Base-by-base conservation (phyloP, 768 basidiomycete genomes). In the Boletus subcaerulescens region DNA sequence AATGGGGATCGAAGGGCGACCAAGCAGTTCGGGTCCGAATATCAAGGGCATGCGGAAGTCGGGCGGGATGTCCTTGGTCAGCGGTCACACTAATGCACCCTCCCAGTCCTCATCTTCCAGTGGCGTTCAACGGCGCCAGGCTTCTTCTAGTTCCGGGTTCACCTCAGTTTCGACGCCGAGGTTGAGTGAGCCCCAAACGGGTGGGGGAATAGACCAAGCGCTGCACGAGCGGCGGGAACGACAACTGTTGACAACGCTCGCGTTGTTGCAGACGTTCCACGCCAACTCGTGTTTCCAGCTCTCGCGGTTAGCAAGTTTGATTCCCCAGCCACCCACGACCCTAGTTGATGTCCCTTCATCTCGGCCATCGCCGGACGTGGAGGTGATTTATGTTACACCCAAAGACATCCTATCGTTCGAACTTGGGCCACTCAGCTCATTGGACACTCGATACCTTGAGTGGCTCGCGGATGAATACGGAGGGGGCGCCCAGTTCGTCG, bases 361-460 rank as follows among this genome's bases (percentile, higher is more conserved):
- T 0, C 35, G 26, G 11, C 38, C 38, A 15, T 18, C 48, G 24
- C 29, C 63, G 2, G 64, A 71, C 13, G 49, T 22, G n/a, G 64
- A 68, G 12, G 53, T 64, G 26, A 67, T 80, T 41, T 71, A 84
- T 12, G 68, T 91, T 17, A 76, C 79, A 2, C 81, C 88, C 12
- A 82, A 77, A 60, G 87, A 90, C 55, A 73, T 92, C 9, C 50
- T 82, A 12, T 74, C 81, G 14, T 84, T 93, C 45, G 88, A 88
- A 65, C 78, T 93, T 0, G 86, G 89, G 1, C 85, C 89, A 8
- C 70, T 90, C 54, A 93, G 90, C 63, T 72, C 75, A 5, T 64
- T 85, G 45, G 91, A 93, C 57, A 84, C 78, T n/a, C 76, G 74
- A 41, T 92, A 91, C 65, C 71, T 91, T 33, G 88, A 90, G 65